These are phyloP conservation scores for Byssochlamys sp. DNA, from an alignment of 2,329 filamentous ascomycete species.

Conservation along the genomic window DNA sequence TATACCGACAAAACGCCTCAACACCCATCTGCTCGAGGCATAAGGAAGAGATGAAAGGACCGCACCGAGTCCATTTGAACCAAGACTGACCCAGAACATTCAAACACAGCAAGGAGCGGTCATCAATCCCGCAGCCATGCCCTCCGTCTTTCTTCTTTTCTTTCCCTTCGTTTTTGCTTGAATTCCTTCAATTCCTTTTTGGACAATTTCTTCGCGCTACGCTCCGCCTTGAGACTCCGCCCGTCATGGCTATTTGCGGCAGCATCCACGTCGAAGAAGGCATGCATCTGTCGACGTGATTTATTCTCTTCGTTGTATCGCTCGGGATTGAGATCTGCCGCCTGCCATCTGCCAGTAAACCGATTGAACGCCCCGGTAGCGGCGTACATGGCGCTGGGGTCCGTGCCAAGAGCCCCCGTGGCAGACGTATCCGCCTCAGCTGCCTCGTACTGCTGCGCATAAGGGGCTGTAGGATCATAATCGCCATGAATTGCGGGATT, in stretches of 20 bases:
- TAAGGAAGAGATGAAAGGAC: background rate
- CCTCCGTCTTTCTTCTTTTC: conserved; percentile 86
- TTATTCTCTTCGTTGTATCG: conserved; percentile 81
- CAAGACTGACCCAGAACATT: background rate
- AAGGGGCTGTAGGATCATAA: conserved; percentile 93
- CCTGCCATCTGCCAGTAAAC: conserved; percentile 77
- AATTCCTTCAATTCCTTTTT: conserved; percentile 84
- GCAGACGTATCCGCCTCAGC: conserved; percentile 25
- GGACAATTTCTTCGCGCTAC: conserved; percentile 69
- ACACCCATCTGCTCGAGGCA: background rate
- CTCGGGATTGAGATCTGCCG: conserved; percentile 56
- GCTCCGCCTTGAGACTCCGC: conserved; percentile 80
- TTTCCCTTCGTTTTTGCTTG: conserved; percentile 77
- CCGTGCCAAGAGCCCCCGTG: conserved; percentile 20
- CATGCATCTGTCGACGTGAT: conserved; percentile 76
- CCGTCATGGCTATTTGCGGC: conserved; percentile 87
- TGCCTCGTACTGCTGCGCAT: conserved; percentile 55
- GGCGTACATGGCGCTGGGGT: conserved; percentile 48
- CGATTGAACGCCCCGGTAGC: conserved; percentile 77
- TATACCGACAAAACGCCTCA: background rate
- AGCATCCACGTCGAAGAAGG: conserved; percentile 91
- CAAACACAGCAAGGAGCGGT: background rate
- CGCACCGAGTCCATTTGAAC: background rate
- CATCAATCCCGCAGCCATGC: conserved; percentile 78
- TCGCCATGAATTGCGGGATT: conserved; percentile 93